Evolutionary conservation across 805 yeast species (phyloP).

Genomic region (Saccharomycopsis javanensis): DNA sequence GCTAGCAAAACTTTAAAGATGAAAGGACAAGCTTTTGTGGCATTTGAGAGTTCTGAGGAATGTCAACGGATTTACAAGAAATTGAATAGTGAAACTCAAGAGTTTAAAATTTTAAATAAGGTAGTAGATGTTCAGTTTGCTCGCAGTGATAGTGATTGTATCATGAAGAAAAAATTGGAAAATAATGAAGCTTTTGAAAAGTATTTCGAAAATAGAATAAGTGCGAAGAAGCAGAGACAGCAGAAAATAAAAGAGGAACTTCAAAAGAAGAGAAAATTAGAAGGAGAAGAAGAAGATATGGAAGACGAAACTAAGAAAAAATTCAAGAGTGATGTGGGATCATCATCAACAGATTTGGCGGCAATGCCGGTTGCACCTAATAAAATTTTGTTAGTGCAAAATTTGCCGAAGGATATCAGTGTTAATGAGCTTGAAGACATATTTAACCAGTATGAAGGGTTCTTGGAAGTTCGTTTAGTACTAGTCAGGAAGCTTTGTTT

Average conservation of each 20-base stretch:
- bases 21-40: slow-evolving; percentile 78
- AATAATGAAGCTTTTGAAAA: slow-evolving; percentile 14
- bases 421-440: slow-evolving; percentile 31
- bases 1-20: slow-evolving; percentile 53
- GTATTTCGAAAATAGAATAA: slow-evolving; percentile 20
- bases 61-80: slow-evolving; percentile 4
- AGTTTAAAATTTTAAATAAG: slow-evolving; percentile 16
- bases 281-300: slow-evolving; percentile 8
- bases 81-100: slow-evolving; percentile 29
- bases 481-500: slow-evolving; percentile 64
- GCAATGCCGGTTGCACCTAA: slow-evolving; percentile 41
- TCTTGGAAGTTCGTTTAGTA: slow-evolving; percentile 57
- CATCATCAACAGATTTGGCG: slow-evolving; percentile 16
- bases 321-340: slow-evolving; percentile 20
- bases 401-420: slow-evolving; percentile 39
- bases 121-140: slow-evolving; percentile 22
- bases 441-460: slow-evolving; percentile 50
- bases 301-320: not conserved
- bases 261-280: slow-evolving; percentile 18
- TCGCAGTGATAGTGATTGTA: slow-evolving; percentile 22
- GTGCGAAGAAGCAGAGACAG: slow-evolving; percentile 10
- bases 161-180: slow-evolving; percentile 18
- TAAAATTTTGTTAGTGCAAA: slow-evolving; percentile 57
- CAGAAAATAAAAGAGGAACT: slow-evolving; percentile 13
- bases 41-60: slow-evolving; percentile 33